Evolutionary conservation across 2,329 filamentous ascomycete species (phyloP).

Genomic region (Phyllosticta ampelicida): DNA sequence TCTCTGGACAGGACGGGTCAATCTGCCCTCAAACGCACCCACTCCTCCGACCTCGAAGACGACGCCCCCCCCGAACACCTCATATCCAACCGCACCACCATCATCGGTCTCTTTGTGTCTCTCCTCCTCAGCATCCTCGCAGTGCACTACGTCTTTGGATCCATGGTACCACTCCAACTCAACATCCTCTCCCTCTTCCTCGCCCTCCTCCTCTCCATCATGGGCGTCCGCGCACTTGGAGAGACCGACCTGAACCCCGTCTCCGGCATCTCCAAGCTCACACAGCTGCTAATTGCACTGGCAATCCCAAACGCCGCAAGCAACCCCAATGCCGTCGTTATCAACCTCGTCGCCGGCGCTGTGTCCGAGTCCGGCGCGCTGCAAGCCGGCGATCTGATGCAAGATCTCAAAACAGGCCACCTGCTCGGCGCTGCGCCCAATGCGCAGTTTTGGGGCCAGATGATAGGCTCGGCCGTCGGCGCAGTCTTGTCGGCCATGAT

Average conservation of each 20-base stretch:
- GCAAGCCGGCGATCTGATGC: constrained; percentile 92
- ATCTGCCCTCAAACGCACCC: constrained; percentile 22
- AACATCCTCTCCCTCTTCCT: constrained; percentile 76
- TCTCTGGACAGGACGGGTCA: constrained; percentile 19
- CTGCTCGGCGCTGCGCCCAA: constrained; percentile 83
- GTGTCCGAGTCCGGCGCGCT: constrained; percentile 76
- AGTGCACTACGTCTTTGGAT: constrained; percentile 73
- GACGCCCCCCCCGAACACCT: constrained; percentile 80
- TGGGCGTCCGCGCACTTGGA: constrained; percentile 54
- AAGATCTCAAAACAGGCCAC: constrained; percentile 94
- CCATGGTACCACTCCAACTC: constrained; percentile 68
- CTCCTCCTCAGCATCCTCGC: constrained; percentile 69
- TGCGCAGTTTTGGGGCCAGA: constrained; percentile 93
- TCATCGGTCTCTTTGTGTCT: constrained; percentile 65
- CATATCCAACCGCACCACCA: constrained; percentile 59
- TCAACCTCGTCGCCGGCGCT: constrained; percentile 89
- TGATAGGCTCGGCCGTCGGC: constrained; percentile 79
- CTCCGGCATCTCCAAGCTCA: constrained; percentile 91
- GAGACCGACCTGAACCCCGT: constrained; percentile 95
- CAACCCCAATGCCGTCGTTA: constrained; percentile 77
- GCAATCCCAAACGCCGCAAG: constrained; percentile 60
- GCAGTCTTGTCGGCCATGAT: constrained; percentile 78
- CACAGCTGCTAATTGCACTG: constrained; percentile 87
- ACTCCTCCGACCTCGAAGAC: constrained; percentile 40
- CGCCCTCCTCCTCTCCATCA: constrained; percentile 55